phyloP scores from a whole-genome alignment of 306 rosid genomes.

The Trifolium repens region DNA sequence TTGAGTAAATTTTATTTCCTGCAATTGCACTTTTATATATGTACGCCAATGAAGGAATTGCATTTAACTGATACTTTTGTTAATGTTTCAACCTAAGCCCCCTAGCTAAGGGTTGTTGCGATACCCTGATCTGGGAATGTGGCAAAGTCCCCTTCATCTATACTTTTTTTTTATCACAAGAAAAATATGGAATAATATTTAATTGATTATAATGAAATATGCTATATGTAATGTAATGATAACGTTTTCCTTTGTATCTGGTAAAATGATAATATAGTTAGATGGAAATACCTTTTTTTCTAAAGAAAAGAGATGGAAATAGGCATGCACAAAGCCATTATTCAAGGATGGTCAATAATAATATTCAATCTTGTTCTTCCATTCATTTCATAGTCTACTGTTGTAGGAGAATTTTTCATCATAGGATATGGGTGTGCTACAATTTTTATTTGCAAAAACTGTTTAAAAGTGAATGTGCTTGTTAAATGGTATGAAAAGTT shows the following conservation, averaged over 20 bases:
- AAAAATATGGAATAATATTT: background rate
- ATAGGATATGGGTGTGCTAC: background rate
- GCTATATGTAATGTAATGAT: background rate
- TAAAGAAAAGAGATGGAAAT: background rate
- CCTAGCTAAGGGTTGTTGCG: conserved; percentile 10
- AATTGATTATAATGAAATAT: background rate
- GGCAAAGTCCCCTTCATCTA: background rate
- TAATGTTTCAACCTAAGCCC: background rate
- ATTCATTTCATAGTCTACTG: conserved; percentile 16
- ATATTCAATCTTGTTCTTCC: conserved; percentile 10
- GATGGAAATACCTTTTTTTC: background rate
- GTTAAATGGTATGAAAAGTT: background rate
- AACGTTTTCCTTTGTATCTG: conserved; percentile 12
- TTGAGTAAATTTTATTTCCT: conserved; percentile 16
- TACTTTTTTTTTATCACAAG: background rate
- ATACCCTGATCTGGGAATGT: conserved; percentile 31
- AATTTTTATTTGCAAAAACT: conserved; percentile 2
- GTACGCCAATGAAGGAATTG: background rate
- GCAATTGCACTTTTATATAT: conserved; percentile 3
- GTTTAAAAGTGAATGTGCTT: conserved; percentile 6
- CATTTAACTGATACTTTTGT: background rate
- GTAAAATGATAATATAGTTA: conserved; percentile 3
- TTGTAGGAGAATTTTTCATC: background rate
- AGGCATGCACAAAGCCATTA: background rate
- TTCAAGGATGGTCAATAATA: background rate